Conservation (phyloP, 768 basidiomycete genomes). For the Hericium erinaceus region DNA sequence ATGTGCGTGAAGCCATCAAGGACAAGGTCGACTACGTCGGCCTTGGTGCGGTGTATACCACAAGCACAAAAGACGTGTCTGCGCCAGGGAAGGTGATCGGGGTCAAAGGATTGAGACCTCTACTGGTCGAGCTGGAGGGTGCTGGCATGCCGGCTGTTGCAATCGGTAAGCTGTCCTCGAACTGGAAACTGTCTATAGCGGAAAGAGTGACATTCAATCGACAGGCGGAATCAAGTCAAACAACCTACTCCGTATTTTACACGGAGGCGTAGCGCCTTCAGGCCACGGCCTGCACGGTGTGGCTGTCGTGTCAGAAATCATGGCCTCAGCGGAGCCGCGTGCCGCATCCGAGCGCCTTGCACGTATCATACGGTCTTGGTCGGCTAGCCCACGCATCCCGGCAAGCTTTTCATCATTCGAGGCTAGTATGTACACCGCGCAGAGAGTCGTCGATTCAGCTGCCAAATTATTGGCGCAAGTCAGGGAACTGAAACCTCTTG, state of each 20-base stretch:
- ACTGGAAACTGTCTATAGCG: no score
- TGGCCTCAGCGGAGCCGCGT: slow-evolving; percentile 50
- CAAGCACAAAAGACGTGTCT: slow-evolving; percentile 67
- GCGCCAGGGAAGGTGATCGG: slow-evolving; percentile 48
- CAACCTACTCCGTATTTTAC: slow-evolving; percentile 68
- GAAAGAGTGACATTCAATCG: background rate
- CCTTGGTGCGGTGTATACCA: slow-evolving; percentile 77
- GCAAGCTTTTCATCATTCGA: slow-evolving; percentile 14
- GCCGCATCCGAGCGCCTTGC: slow-evolving; percentile 38
- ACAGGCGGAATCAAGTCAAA: slow-evolving; percentile 79
- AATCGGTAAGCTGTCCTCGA: slow-evolving; percentile 51
- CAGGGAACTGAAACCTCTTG: slow-evolving; percentile 49
- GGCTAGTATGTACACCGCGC: slow-evolving; percentile 17
- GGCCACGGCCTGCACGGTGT: slow-evolving; percentile 65
- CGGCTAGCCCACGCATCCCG: slow-evolving; percentile 12
- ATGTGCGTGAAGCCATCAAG: slow-evolving; percentile 52
- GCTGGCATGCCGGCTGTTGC: slow-evolving; percentile 65
- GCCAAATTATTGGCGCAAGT: slow-evolving; percentile 41
- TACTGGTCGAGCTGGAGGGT: slow-evolving; percentile 58
- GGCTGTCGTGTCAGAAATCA: slow-evolving; percentile 84
- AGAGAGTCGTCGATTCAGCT: slow-evolving; percentile 35
- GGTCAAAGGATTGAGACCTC: slow-evolving; percentile 56
- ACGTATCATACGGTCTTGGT: slow-evolving; percentile 36
- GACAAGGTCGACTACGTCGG: slow-evolving; percentile 80
- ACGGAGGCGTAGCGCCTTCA: slow-evolving; percentile 54